phyloP scores from a whole-genome alignment of 495 filamentous ascomycete genomes.

The Neurospora sp. region DNA sequence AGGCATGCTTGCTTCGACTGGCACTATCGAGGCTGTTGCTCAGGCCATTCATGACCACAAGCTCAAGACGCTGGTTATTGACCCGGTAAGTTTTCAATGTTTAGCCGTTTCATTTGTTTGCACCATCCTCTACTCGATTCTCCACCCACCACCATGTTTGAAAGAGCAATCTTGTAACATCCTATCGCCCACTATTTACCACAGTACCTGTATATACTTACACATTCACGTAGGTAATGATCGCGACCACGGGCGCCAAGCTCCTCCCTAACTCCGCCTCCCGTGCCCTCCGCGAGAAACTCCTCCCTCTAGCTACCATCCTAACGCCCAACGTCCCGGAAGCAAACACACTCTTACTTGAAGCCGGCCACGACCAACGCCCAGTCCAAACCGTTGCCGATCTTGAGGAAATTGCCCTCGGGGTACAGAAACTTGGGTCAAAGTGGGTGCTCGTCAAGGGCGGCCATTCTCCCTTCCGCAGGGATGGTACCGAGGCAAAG shows the following conservation, averaged over 20 bases:
- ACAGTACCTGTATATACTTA: not conserved
- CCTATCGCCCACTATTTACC: not conserved
- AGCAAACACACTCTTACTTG: constrained; percentile 60
- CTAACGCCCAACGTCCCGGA: constrained; percentile 92
- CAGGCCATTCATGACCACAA: constrained; percentile 50
- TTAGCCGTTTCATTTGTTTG: not conserved
- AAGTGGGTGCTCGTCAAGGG: constrained; percentile 83
- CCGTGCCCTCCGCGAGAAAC: constrained; percentile 45
- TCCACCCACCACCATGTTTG: not conserved
- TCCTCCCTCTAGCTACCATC: constrained; percentile 71
- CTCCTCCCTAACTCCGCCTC: constrained; percentile 65
- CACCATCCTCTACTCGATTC: not conserved
- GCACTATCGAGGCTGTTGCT: constrained; percentile 66
- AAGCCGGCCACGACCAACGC: constrained; percentile 37
- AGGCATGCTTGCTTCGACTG: constrained; percentile 87
- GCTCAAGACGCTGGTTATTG: constrained; percentile 59
- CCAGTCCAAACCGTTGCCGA: constrained; percentile 48
- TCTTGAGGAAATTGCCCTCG: constrained; percentile 56
- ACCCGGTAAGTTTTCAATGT: constrained; percentile 51
- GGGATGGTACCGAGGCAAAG: constrained; percentile 44
- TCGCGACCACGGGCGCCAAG: constrained; percentile 73
- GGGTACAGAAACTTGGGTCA: constrained; percentile 57
- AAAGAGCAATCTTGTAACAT: not conserved
- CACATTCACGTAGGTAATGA: constrained; percentile 63
- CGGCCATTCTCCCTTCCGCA: constrained; percentile 74